Evolutionary conservation across 768 basidiomycete species (phyloP), one percentile per base, ranked within the genome.

Genomic region (Tulasnella sp.): DNA sequence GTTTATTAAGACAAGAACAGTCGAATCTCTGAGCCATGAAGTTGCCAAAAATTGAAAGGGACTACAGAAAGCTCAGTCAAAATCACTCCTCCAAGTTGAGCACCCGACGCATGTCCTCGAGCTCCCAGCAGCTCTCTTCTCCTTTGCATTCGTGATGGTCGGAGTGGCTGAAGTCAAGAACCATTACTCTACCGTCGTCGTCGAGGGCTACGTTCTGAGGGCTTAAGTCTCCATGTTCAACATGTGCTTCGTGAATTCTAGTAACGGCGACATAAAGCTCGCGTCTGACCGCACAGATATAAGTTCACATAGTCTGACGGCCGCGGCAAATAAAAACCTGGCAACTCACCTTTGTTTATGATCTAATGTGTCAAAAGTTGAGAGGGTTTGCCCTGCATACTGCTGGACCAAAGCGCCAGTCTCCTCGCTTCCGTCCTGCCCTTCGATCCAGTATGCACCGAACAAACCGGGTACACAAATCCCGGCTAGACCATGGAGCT

Each of bases 321-420:
- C 8, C 2, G 24, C 5, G 12, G n/a, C 24, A 24, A 54, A 54
- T 24, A 22, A 0, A 9, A 24, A n/a, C 54, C 11, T 7, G 24
- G n/a, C 6, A 24, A 22, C n/a, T 54, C 54, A 9, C 54, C n/a
- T 54, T n/a, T 54, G 54, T 14, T 54, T 22, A 5, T 54, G n/a
- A 54, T 54, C 11, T 54, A 24, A 54, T n/a, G 22, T n/a, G 54
- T n/a, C 24, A 6, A 54, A 54, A n/a, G 54, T n/a, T 54, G 22
- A 22, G 64, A 69, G 64, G 6, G 64, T 69, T 7, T 9, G 7
- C 18, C 64, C 64, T 16, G 34, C 64, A 28, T 37, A 37, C 64
- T 69, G 64, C 64, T 69, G 64, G 18, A 69, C 34, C 64, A 69
- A 37, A 37, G 64, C 64, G 31, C 64, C 31, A 28, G 64, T 69